Conservation (phyloP, 2,329 filamentous ascomycete genomes). For the Epicoccum nigrum region DNA sequence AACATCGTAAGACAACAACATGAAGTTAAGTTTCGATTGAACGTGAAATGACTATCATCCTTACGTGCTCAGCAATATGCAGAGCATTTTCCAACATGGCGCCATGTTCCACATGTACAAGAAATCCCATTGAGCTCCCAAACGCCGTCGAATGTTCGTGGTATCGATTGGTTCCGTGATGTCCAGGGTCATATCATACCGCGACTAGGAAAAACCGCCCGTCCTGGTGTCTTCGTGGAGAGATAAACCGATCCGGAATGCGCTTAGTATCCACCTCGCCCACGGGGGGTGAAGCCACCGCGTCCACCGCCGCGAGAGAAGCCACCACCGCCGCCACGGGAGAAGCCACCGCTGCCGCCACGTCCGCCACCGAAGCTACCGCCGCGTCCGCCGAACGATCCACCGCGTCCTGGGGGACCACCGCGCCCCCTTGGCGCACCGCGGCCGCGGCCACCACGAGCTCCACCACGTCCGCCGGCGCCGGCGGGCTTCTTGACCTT, state of each 20-base stretch:
- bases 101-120: slow-evolving; percentile 35
- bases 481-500: slow-evolving; percentile 75
- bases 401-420: slow-evolving; percentile 49
- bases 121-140: slow-evolving; percentile 35
- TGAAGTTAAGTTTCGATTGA: slow-evolving; percentile 15
- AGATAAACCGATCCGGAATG: slow-evolving; percentile 15
- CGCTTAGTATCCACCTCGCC: slow-evolving; percentile 41
- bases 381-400: slow-evolving; percentile 43
- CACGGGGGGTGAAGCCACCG: slow-evolving; percentile 34
- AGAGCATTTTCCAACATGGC: slow-evolving; percentile 26
- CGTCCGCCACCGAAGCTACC: slow-evolving; percentile 52
- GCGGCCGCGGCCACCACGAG: slow-evolving; percentile 48
- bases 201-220: slow-evolving; percentile 23
- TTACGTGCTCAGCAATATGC: slow-evolving; percentile 7
- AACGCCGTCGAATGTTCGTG: slow-evolving; percentile 44
- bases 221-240: slow-evolving; percentile 19
- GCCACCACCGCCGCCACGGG: slow-evolving; percentile 33
- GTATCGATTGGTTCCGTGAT: slow-evolving; percentile 39
- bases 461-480: slow-evolving; percentile 61
- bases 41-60: slow-evolving; percentile 19
- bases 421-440: slow-evolving; percentile 59
- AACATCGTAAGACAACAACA: background rate
- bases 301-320: slow-evolving; percentile 31
- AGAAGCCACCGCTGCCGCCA: slow-evolving; percentile 41
- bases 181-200: slow-evolving; percentile 25